Evolutionary conservation across 2,329 filamentous ascomycete species (phyloP).

Genomic region (Paradendryphiella salina): DNA sequence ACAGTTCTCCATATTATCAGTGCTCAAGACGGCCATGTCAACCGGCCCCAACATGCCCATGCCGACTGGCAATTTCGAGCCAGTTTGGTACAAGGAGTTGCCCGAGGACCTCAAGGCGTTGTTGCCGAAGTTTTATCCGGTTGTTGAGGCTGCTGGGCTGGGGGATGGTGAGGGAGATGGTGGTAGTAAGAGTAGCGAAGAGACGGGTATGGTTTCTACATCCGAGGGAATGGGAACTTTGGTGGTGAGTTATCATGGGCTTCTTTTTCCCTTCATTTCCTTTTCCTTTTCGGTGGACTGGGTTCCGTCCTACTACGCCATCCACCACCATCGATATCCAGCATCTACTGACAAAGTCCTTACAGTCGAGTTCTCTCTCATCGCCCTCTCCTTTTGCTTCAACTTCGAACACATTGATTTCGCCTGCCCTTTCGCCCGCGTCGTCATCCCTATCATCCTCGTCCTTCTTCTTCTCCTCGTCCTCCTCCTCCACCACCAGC

Average conservation of each 20-base stretch:
- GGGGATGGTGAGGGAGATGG: not conserved
- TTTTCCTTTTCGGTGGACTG: no score
- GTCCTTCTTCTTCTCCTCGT: not conserved
- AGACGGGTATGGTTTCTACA: not conserved
- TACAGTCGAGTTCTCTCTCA: no score
- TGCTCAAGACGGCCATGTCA: constrained; percentile 22
- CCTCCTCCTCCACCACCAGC: no score
- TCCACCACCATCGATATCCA: no score
- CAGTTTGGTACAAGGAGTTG: constrained; percentile 21
- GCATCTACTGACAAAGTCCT: no score
- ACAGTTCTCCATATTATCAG: constrained; percentile 19
- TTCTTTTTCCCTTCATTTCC: no score
- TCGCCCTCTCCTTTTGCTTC: no score
- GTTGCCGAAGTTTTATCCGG: constrained; percentile 19
- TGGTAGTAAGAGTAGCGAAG: not conserved
- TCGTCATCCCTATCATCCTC: no score
- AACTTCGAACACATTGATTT: not conserved
- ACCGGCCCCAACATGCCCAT: constrained; percentile 2
- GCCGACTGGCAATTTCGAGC: constrained; percentile 11
- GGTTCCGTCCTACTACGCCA: no score
- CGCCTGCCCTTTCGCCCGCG: no score
- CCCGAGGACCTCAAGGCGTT: constrained; percentile 18
- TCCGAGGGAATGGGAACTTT: no score
- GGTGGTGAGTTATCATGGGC: no score
- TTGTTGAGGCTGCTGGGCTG: not conserved